phyloP scores from a whole-genome alignment of 345 rosid species.

The Boechera stricta region DNA sequence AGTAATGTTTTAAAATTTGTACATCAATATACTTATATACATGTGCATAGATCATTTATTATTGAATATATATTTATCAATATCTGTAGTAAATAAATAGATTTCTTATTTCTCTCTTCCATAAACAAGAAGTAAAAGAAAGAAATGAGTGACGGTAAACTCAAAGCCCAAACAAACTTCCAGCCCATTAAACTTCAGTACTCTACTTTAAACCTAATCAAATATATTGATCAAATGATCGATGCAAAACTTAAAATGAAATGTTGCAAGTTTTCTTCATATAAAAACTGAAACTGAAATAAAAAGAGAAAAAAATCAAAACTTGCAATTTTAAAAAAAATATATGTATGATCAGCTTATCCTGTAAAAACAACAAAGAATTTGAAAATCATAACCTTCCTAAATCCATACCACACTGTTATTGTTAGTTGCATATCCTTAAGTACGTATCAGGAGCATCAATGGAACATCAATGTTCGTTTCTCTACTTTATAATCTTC shows the following conservation, averaged over 20 bases:
- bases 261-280: background rate
- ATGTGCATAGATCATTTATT: background rate
- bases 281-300: background rate
- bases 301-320: background rate
- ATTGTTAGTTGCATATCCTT: conserved; percentile 15
- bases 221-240: background rate
- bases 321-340: background rate
- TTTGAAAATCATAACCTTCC: conserved; percentile 5
- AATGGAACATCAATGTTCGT: conserved; percentile 9
- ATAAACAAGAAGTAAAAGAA: background rate
- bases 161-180: background rate
- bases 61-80: background rate
- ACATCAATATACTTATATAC: background rate
- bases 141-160: background rate
- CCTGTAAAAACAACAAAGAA: background rate
- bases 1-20: background rate
- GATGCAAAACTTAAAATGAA: no score
- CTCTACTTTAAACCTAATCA: background rate
- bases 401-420: conserved; percentile 7
- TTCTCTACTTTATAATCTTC: conserved; percentile 19
- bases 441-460: conserved; percentile 7
- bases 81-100: background rate
- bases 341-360: background rate
- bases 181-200: background rate
- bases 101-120: background rate